Percentiles rank a stretch among this genome's conserved stretches.
These are phyloP conservation scores for Berberis thunbergii DNA, from an alignment of 164 flowering plant genomes.

Conservation along the genomic window DNA sequence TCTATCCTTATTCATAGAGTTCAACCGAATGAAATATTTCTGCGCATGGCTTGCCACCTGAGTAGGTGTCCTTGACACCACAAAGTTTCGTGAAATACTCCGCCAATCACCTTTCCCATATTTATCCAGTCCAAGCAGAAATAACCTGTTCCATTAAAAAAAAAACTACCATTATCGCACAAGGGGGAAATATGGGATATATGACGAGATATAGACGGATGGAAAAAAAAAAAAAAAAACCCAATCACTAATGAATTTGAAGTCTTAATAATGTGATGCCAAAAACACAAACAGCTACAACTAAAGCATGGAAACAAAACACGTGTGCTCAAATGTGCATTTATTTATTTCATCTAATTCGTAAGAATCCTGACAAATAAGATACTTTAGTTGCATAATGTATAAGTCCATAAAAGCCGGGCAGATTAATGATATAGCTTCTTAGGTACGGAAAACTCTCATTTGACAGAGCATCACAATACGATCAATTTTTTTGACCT, in stretches of 20 bases:
- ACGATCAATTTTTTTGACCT: too few relatives aligned
- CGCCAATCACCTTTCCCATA: slow-evolving; percentile 98
- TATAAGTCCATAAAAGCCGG: too few relatives aligned
- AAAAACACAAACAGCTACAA: background rate
- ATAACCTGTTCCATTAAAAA: slow-evolving; percentile 41
- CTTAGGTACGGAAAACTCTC: too few relatives aligned
- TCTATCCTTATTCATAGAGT: slow-evolving; percentile 91
- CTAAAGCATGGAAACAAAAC: background rate
- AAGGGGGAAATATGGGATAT: background rate
- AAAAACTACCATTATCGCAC: background rate
- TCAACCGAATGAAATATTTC: slow-evolving; percentile 82
- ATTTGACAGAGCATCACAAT: too few relatives aligned
- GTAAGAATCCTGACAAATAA: too few relatives aligned
- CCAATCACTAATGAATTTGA: background rate
- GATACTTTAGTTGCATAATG: too few relatives aligned
- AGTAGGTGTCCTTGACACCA: slow-evolving; percentile 85
- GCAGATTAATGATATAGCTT: too few relatives aligned
- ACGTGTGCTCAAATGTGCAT: too few relatives aligned
- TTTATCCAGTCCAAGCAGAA: slow-evolving; percentile 88
- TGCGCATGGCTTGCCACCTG: slow-evolving; percentile 97
- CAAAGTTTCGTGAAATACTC: slow-evolving; percentile 86
- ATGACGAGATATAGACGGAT: background rate
- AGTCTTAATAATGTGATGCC: background rate
- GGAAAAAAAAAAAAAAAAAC: background rate
- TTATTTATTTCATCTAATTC: too few relatives aligned